phyloP scores from a whole-genome alignment of 306 rosid genomes.

The Lupinus albus region DNA sequence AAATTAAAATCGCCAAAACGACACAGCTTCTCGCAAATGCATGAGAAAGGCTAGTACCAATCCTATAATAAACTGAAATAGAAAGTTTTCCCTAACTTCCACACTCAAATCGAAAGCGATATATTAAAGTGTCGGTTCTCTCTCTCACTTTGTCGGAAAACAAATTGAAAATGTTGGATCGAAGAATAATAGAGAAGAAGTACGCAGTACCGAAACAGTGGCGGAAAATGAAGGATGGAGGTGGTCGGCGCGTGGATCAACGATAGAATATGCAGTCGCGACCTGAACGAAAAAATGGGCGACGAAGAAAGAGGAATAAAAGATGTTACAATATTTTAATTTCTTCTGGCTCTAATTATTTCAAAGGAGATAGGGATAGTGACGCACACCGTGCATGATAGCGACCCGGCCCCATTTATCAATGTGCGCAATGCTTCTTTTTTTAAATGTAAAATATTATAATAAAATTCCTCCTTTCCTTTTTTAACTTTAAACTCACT shows the following conservation, averaged over 20 bases:
- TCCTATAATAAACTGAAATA: slow-evolving; percentile 21
- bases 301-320: slow-evolving; percentile 41
- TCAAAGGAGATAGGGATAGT: slow-evolving; percentile 56
- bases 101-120: slow-evolving; percentile 29
- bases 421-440: slow-evolving; percentile 16
- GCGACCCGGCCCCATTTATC: slow-evolving; percentile 49
- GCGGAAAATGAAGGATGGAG: slow-evolving; percentile 27
- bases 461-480: too few species aligned
- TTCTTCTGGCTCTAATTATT: slow-evolving; percentile 54
- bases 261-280: slow-evolving; percentile 41
- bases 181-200: slow-evolving; percentile 25
- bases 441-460: background rate
- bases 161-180: slow-evolving; percentile 54
- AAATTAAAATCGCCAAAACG: slow-evolving; percentile 2
- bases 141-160: slow-evolving; percentile 9
- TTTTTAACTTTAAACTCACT: background rate
- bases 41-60: background rate
- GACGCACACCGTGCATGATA: slow-evolving; percentile 55
- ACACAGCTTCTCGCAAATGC: slow-evolving; percentile 37
- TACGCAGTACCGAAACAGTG: slow-evolving; percentile 40
- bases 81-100: background rate
- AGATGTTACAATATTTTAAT: slow-evolving; percentile 5
- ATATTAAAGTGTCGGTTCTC: slow-evolving; percentile 42
- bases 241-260: slow-evolving; percentile 47
- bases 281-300: slow-evolving; percentile 41